Evolutionary conservation across 805 yeast species (phyloP).

Genomic region (Komagataella kurtzmanii): DNA sequence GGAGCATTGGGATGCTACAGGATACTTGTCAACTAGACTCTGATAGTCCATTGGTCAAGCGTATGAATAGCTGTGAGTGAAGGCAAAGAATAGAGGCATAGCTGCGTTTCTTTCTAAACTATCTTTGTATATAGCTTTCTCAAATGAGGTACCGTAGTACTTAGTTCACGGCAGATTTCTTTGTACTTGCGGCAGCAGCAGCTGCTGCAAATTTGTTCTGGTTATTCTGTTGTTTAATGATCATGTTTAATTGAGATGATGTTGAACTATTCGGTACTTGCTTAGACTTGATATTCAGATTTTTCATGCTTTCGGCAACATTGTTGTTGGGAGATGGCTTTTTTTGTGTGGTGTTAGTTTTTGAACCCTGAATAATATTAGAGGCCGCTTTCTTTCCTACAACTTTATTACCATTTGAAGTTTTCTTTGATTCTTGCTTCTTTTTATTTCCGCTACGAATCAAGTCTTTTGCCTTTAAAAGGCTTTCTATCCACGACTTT

Average conservation of each 20-base stretch:
- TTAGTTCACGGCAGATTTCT: background rate
- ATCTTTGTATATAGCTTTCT: background rate
- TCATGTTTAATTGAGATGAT: background rate
- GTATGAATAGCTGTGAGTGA: background rate
- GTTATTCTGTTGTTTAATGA: slow-evolving; percentile 2
- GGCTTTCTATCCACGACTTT: slow-evolving; percentile 58
- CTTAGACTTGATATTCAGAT: slow-evolving; percentile 3
- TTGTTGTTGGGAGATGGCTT: background rate
- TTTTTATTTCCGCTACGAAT: slow-evolving; percentile 14
- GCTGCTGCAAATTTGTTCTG: slow-evolving; percentile 9
- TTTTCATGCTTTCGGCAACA: slow-evolving; percentile 1
- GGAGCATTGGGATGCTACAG: slow-evolving; percentile 18
- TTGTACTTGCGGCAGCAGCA: slow-evolving; percentile 9
- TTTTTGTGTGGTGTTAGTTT: background rate
- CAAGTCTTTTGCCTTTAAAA: slow-evolving; percentile 51
- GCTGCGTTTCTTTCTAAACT: background rate
- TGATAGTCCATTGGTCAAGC: background rate
- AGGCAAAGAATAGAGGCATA: background rate
- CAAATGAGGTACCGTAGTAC: too few species aligned
- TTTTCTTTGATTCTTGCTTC: slow-evolving; percentile 8
- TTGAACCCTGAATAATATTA: background rate
- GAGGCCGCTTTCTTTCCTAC: background rate
- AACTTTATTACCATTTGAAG: slow-evolving; percentile 1
- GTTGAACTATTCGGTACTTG: slow-evolving; percentile 3
- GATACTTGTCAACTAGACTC: slow-evolving; percentile 18